Evolutionary conservation across 495 filamentous ascomycete species (phyloP).

Genomic region (Hypoxylon perforatum): DNA sequence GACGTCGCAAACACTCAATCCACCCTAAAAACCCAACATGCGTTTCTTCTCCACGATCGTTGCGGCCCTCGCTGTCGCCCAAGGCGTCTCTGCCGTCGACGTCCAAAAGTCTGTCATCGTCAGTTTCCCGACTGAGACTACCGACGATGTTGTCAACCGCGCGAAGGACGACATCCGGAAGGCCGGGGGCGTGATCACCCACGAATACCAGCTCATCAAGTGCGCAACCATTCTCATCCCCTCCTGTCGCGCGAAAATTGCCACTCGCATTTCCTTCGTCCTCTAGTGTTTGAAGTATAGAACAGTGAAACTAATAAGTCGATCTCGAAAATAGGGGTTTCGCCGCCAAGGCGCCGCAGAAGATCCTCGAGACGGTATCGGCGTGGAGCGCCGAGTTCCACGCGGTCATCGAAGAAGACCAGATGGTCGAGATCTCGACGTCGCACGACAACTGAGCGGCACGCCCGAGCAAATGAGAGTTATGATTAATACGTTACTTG

Average conservation of each 20-base stretch:
- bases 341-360: constrained; percentile 74
- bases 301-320: constrained; percentile 8
- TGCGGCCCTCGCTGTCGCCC: constrained; percentile 63
- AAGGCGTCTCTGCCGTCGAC: constrained; percentile 64
- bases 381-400: constrained; percentile 71
- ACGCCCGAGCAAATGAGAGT: background rate
- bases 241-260: background rate
- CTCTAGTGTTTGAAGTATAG: background rate
- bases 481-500: constrained; percentile 6
- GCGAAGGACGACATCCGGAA: constrained; percentile 76
- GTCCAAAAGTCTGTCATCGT: constrained; percentile 79
- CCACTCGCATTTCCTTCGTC: background rate
- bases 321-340: constrained; percentile 68
- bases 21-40: constrained; percentile 60
- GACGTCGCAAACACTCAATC: constrained; percentile 4
- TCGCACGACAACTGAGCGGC: constrained; percentile 17
- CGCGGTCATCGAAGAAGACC: constrained; percentile 80
- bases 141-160: constrained; percentile 71
- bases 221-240: constrained; percentile 44
- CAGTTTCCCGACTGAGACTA: constrained; percentile 78
- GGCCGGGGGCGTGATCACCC: constrained; percentile 70
- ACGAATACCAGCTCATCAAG: constrained; percentile 69
- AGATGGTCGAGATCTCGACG: constrained; percentile 60
- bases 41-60: constrained; percentile 65
- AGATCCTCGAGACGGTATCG: constrained; percentile 75